A percentile compares a stretch with the other conserved stretches of the same genome.
Evolutionary conservation across 176 grass and related monocot genomes (phyloP).

Genomic region (Eragrostis curvula): DNA sequence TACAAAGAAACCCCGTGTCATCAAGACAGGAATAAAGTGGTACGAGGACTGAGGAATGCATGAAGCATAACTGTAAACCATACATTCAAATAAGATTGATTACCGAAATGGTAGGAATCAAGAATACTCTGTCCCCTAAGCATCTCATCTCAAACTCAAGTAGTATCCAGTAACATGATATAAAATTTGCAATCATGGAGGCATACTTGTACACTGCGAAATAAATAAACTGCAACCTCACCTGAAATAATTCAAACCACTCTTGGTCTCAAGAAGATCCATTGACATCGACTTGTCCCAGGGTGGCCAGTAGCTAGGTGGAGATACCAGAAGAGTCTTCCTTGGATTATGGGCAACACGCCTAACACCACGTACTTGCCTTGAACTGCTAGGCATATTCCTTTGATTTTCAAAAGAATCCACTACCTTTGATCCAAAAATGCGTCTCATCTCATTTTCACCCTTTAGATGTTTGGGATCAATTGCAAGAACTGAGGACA

Average conservation of each 20-base stretch:
- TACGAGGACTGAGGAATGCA: not conserved
- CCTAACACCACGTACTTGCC: conserved; percentile 75
- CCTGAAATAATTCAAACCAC: conserved; percentile 89
- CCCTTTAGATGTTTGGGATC: conserved; percentile 89
- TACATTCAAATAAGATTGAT: not conserved
- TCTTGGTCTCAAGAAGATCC: conserved; percentile 83
- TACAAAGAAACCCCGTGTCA: conserved; percentile 4
- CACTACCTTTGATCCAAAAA: conserved; percentile 98
- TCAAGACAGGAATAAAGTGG: not conserved
- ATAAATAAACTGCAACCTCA: conserved; percentile 34
- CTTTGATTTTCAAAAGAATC: conserved; percentile 92
- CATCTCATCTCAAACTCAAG: not conserved
- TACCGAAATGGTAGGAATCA: conserved; percentile 10
- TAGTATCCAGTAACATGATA: not conserved
- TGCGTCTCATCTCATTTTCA: conserved; percentile 94
- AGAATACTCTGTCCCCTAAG: conserved; percentile 5
- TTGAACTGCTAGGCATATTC: conserved; percentile 63
- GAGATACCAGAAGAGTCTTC: conserved; percentile 82
- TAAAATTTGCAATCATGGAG: not conserved
- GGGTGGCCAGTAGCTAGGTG: conserved; percentile 72
- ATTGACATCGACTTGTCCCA: conserved; percentile 93
- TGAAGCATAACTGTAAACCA: not conserved
- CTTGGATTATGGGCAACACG: conserved; percentile 72
- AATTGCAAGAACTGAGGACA: conserved; percentile 63
- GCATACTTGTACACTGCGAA: not conserved